Base-by-base conservation (phyloP, 129 eudicot genomes). In the Flaveria brownii region DNA sequence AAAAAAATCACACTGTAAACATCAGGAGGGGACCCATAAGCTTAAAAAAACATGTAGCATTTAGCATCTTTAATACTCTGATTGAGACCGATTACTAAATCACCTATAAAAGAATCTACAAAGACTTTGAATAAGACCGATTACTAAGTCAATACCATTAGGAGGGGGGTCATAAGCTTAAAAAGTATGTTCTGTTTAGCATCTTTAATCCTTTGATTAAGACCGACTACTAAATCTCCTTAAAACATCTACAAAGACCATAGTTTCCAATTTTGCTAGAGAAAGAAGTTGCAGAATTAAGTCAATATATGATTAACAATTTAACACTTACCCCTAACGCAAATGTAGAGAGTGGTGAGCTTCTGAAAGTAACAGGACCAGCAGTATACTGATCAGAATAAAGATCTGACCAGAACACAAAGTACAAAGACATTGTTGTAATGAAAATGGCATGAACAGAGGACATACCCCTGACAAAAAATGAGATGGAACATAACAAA, bases 361-460 rank as follows among this genome's bases (percentile, higher is more conserved):
- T 91, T 13, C 91, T 91, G 68, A 94, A 84, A 33, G 93, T 89
- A 68, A 94, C 64, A 55, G 78, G 63, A 47, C 85, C 85, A 80
- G 64, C 74, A 6, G 80, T 77, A 52, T 60, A 78, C 54, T 79
- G 77, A 81, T 91, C 93, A 63, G 88, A 78, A 80, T 72, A 94
- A 57, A 94, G 91, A 72, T 94, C 97, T 33, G 98, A 88, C 96
- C 91, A 91, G 85, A 86, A 89, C 28, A 85, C 90, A 46, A 94
- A 89, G 86, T 88, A 87, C 60, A 91, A 77, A 36, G 98, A 87
- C 86, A 89, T 79, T 17, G 89, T 78, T 61, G 98, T 71, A 18
- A 94, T 87, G 83, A 87, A 94, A 59, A 94, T 68, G 22, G 98
- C 98, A 61, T 94, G 98, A 73, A 83, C 52, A 16, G 97, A 87